phyloP scores from a whole-genome alignment of 2,329 filamentous ascomycete genomes.

The Elsinoe ampelina region DNA sequence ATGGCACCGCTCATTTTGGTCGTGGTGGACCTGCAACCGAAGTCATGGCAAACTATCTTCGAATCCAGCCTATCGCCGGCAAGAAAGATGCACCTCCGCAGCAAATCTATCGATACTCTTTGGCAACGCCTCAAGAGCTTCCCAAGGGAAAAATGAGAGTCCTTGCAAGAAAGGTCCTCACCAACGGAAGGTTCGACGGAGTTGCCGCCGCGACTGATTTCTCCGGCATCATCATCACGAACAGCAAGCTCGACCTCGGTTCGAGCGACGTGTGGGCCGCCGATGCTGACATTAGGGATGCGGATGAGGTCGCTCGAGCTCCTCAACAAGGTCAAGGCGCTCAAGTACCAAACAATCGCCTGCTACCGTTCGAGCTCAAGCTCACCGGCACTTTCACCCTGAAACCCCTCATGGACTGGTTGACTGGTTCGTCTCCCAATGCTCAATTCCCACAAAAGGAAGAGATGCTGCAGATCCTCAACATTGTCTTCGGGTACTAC shows the following conservation, averaged over 20 bases:
- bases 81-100: conserved; percentile 15
- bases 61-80: conserved; percentile 30
- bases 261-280: conserved; percentile 14
- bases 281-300: conserved; percentile 10
- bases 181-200: conserved; percentile 25
- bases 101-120: conserved; percentile 33
- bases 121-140: conserved; percentile 26
- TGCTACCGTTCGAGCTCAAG: conserved; percentile 25
- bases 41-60: conserved; percentile 37
- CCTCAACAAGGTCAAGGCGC: conserved; percentile 17
- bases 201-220: conserved; percentile 33
- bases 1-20: background rate
- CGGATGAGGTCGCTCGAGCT: conserved; percentile 21
- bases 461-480: conserved; percentile 48
- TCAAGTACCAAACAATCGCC: conserved; percentile 24
- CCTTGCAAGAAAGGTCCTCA: conserved; percentile 39
- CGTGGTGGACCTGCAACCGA: conserved; percentile 20
- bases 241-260: conserved; percentile 21
- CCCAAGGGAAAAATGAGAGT: conserved; percentile 38
- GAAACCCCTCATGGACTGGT: conserved; percentile 37
- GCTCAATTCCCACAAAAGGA: conserved; percentile 36
- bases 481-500: conserved; percentile 46
- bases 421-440: conserved; percentile 29
- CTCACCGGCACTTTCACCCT: conserved; percentile 29
- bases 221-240: conserved; percentile 28